A percentile compares a stretch with the other conserved stretches of the same genome.
Evolutionary conservation across 108 stramenopile species (phyloP).

Genomic region (Cyclostephanos tholiformis): DNA sequence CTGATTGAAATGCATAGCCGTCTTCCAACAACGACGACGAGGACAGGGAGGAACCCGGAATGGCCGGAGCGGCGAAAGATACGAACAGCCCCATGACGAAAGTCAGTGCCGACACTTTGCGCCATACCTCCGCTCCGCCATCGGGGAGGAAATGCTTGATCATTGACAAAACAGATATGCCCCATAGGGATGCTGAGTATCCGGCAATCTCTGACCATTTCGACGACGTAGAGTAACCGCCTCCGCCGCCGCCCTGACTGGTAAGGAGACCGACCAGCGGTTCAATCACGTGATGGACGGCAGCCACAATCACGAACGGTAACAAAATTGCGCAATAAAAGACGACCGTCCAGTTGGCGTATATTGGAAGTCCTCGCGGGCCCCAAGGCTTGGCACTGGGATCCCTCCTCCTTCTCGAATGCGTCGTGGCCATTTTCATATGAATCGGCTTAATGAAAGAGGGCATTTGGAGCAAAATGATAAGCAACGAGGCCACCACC

Average conservation of each 20-base stretch:
- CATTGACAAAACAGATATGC: conserved; percentile 68
- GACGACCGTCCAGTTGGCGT: conserved; percentile 36
- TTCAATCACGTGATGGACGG: conserved; percentile 60
- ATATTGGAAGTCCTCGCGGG: conserved; percentile 32
- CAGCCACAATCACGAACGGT: conserved; percentile 53
- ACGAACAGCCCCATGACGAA: conserved; percentile 71
- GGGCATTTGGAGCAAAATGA: conserved; percentile 58
- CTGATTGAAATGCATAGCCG: conserved; percentile 55
- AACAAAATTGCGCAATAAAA: conserved; percentile 61
- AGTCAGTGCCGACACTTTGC: conserved; percentile 59
- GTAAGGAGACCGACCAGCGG: conserved; percentile 63
- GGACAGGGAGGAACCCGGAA: conserved; percentile 42
- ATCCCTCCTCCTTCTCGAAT: conserved; percentile 30
- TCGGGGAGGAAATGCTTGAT: conserved; percentile 77
- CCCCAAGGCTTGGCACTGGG: conserved; percentile 42
- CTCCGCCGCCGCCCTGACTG: conserved; percentile 48
- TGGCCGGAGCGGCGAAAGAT: conserved; percentile 65
- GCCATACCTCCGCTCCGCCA: conserved; percentile 76
- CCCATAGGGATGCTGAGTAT: conserved; percentile 67
- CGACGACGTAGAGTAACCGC: conserved; percentile 56
- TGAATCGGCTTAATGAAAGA: conserved; percentile 58
- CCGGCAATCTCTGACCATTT: conserved; percentile 72
- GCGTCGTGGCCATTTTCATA: conserved; percentile 42
- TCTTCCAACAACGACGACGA: conserved; percentile 9
- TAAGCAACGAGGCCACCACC: conserved; percentile 45